Evolutionary conservation across 768 basidiomycete species (phyloP).

Genomic region (Wakefieldia striispora): DNA sequence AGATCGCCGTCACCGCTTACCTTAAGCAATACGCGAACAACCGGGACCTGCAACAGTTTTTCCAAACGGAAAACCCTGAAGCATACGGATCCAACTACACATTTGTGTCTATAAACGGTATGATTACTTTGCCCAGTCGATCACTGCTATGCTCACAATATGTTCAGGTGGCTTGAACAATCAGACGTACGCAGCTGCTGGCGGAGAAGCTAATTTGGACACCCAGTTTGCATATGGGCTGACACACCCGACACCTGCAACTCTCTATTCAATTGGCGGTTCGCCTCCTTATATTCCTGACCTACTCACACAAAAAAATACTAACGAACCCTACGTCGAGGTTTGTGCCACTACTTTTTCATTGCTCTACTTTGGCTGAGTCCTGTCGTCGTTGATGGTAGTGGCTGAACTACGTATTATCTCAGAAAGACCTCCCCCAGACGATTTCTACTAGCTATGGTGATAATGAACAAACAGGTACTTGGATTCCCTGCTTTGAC

Average conservation of each 20-base stretch:
- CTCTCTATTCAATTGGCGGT: slow-evolving; percentile 63
- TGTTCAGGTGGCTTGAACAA: slow-evolving; percentile 56
- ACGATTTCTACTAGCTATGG: slow-evolving; percentile 73
- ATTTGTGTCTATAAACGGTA: slow-evolving; percentile 56
- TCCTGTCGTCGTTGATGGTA: slow-evolving; percentile 22
- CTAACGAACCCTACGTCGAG: slow-evolving; percentile 49
- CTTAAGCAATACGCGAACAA: slow-evolving; percentile 51
- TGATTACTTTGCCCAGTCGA: background rate
- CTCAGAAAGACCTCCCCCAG: slow-evolving; percentile 45
- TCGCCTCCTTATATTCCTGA: slow-evolving; percentile 58
- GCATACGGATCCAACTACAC: slow-evolving; percentile 52
- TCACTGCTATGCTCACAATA: slow-evolving; percentile 4
- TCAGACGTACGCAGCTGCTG: slow-evolving; percentile 52
- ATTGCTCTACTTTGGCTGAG: background rate
- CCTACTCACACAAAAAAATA: slow-evolving; percentile 33
- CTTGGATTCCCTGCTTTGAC: background rate
- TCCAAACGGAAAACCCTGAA: slow-evolving; percentile 43
- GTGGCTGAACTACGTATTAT: slow-evolving; percentile 63
- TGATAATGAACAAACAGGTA: slow-evolving; percentile 70
- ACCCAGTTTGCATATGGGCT: slow-evolving; percentile 67
- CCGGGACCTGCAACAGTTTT: slow-evolving; percentile 52
- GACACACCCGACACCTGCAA: slow-evolving; percentile 56
- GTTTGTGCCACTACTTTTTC: slow-evolving; percentile 26
- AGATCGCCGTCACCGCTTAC: slow-evolving; percentile 56
- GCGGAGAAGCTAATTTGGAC: slow-evolving; percentile 66